Evolutionary conservation across 2,329 filamentous ascomycete species (phyloP).

Genomic region (Xylariaceae sp.): DNA sequence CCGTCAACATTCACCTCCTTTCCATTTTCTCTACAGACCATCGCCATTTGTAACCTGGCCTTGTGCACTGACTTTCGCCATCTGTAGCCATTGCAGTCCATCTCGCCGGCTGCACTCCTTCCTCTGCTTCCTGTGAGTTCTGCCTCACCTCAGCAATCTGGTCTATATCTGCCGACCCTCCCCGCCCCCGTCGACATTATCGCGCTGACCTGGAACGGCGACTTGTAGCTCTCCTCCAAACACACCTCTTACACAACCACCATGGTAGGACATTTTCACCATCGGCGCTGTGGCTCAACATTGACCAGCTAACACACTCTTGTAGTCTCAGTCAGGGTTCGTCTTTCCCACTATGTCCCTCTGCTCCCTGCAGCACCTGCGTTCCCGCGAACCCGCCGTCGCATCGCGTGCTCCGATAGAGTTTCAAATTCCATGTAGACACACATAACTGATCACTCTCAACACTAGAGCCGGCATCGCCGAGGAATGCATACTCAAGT

Average conservation of each 20-base stretch:
- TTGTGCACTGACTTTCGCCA: slow-evolving; percentile 16
- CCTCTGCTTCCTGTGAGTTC: slow-evolving; percentile 16
- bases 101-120: slow-evolving; percentile 15
- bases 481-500: slow-evolving; percentile 67
- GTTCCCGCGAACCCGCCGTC: too few species aligned
- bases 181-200: slow-evolving; percentile 12
- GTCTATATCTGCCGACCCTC: slow-evolving; percentile 3
- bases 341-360: slow-evolving; percentile 34
- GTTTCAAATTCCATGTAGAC: too few species aligned
- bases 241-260: slow-evolving; percentile 21
- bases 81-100: slow-evolving; percentile 14
- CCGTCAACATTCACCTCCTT: slow-evolving; percentile 17
- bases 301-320: slow-evolving; percentile 21
- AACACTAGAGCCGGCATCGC: slow-evolving; percentile 64
- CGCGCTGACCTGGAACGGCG: slow-evolving; percentile 24
- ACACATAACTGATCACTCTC: too few species aligned
- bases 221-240: slow-evolving; percentile 25
- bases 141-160: slow-evolving; percentile 10
- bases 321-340: slow-evolving; percentile 68
- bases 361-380: slow-evolving; percentile 3
- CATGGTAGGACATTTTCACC: slow-evolving; percentile 28
- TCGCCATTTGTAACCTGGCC: slow-evolving; percentile 9
- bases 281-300: slow-evolving; percentile 1
- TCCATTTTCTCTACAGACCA: slow-evolving; percentile 19
- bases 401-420: too few species aligned